These are phyloP conservation scores for Strobilomyces dryophilus DNA, from an alignment of 768 basidiomycete species.

Conservation along the genomic window DNA sequence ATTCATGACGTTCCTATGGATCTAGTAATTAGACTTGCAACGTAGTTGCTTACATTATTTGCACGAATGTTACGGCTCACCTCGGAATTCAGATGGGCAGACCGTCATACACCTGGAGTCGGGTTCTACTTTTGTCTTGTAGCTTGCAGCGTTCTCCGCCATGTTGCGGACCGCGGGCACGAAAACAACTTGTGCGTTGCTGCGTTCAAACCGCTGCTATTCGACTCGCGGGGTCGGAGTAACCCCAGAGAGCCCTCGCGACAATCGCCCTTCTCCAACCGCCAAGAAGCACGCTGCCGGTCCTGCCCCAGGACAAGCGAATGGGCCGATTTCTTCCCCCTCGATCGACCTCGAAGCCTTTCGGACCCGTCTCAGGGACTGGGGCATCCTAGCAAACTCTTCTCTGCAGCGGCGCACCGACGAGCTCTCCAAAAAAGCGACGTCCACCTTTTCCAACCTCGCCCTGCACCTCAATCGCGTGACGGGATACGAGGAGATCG, in stretches of 20 bases:
- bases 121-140: neutral
- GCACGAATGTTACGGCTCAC: neutral
- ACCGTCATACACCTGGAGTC: neutral
- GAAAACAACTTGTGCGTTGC: conserved; percentile 9
- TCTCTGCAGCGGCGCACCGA: conserved; percentile 50
- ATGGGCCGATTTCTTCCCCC: neutral
- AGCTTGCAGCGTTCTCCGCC: neutral
- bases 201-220: conserved; percentile 11
- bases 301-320: neutral
- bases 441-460: conserved; percentile 63
- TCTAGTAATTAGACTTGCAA: conserved; percentile 18
- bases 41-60: conserved; percentile 9
- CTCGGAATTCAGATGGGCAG: neutral
- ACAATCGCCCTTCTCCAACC: conserved; percentile 4
- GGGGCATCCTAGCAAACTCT: conserved; percentile 37
- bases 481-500: conserved; percentile 91
- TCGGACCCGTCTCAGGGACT: conserved; percentile 38
- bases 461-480: conserved; percentile 79
- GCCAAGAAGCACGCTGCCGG: neutral
- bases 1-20: conserved; percentile 11
- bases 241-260: neutral
- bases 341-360: conserved; percentile 31
- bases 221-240: conserved; percentile 1
- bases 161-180: conserved; percentile 20
- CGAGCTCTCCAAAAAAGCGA: conserved; percentile 52